Conservation (phyloP, 768 basidiomycete species). For the Amanita inopinata region DNA sequence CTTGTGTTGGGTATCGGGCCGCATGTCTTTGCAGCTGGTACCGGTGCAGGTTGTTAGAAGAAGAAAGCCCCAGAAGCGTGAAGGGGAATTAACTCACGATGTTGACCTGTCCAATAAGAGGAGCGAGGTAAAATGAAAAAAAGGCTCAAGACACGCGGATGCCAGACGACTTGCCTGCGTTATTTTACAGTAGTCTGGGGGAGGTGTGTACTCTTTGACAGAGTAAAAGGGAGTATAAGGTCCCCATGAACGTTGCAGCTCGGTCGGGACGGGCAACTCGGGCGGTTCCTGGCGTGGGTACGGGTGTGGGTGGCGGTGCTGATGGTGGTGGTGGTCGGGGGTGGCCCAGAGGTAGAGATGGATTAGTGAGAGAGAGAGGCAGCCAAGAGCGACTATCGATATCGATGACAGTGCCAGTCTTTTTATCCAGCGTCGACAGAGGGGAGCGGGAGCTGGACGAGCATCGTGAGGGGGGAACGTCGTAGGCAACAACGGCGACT, state of each 20-base stretch:
- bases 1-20: conserved; percentile 61
- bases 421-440: too few relatives aligned
- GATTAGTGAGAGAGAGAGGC: too few relatives aligned
- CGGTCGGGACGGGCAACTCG: not conserved
- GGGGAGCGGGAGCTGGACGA: too few relatives aligned
- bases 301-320: not conserved
- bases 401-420: too few relatives aligned
- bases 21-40: conserved; percentile 81
- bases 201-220: conserved; percentile 31
- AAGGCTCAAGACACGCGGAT: too few relatives aligned
- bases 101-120: conserved; percentile 34
- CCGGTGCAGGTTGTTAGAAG: not conserved
- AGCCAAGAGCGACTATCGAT: too few relatives aligned
- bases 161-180: conserved; percentile 38
- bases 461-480: too few relatives aligned
- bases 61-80: not conserved
- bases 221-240: conserved; percentile 55
- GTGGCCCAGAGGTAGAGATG: too few relatives aligned
- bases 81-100: conserved; percentile 32
- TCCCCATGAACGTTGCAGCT: conserved; percentile 30
- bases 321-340: too few relatives aligned
- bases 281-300: not conserved
- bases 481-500: too few relatives aligned
- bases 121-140: not conserved
- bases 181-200: conserved; percentile 40